These are phyloP conservation scores for Phytophthora tentaculata DNA, from an alignment of 352 stramenopile species.

Conservation along the genomic window DNA sequence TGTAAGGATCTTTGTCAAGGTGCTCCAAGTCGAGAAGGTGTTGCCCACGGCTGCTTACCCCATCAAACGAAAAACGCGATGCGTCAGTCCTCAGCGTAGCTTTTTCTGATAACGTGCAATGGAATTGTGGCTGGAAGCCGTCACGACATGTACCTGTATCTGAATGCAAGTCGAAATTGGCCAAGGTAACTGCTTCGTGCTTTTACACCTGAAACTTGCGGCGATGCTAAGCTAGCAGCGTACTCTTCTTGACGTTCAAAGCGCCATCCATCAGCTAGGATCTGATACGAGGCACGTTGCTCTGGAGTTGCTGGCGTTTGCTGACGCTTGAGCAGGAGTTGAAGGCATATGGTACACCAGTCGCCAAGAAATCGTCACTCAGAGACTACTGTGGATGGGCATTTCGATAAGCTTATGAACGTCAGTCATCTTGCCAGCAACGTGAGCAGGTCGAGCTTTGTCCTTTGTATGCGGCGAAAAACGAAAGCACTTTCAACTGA, in stretches of 20 bases:
- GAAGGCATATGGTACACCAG: constrained; percentile 16
- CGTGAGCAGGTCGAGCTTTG: no score
- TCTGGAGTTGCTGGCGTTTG: constrained; percentile 20
- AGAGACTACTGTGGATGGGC: neutral
- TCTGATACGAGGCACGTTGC: constrained; percentile 23
- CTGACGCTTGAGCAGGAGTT: constrained; percentile 11
- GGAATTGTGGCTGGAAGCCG: no score
- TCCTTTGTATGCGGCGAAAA: no score
- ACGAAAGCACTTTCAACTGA: no score
- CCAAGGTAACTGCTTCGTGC: constrained; percentile 4
- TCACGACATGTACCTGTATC: no score
- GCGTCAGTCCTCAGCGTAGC: no score
- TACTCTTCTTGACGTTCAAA: constrained; percentile 25
- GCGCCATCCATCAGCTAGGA: constrained; percentile 4
- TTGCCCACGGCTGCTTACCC: no score
- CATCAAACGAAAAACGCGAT: no score
- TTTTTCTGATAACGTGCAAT: no score
- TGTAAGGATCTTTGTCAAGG: no score
- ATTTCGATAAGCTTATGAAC: constrained; percentile 18
- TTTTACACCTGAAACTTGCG: neutral
- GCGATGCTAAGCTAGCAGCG: neutral
- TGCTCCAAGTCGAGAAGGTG: no score
- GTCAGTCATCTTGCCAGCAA: neutral
- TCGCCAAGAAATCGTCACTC: neutral
- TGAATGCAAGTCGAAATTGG: no score